Evolutionary conservation across 306 rosid genomes (phyloP).

Genomic region (Sphenostylis stenocarpa): DNA sequence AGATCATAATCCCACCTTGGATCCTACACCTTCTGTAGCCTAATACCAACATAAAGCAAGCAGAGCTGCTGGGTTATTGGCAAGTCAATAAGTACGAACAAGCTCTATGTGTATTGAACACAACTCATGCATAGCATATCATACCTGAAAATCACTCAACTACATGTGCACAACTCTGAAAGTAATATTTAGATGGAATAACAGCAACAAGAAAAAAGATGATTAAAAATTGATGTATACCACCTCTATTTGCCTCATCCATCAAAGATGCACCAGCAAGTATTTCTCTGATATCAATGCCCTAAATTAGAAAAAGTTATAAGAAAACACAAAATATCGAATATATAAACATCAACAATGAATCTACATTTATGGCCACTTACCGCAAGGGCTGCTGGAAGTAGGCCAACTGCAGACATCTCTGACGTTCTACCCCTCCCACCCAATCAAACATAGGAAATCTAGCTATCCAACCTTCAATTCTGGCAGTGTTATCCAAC

Average conservation of each 20-base stretch:
- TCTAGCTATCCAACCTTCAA: slow-evolving; percentile 98
- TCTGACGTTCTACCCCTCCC: slow-evolving; percentile 98
- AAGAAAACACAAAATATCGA: slow-evolving; percentile 10
- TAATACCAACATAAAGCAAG: slow-evolving; percentile 96
- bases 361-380: slow-evolving; percentile 33
- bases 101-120: neutral
- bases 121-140: neutral
- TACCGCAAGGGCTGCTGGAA: slow-evolving; percentile 99
- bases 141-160: neutral
- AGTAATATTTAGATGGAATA: neutral
- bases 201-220: slow-evolving; percentile 2
- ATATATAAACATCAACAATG: slow-evolving; percentile 20
- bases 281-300: slow-evolving; percentile 87
- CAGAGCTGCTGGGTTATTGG: slow-evolving; percentile 85
- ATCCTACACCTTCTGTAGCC: slow-evolving; percentile 95
- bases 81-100: neutral
- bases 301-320: slow-evolving; percentile 55
- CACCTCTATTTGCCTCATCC: slow-evolving; percentile 84
- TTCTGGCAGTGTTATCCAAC: slow-evolving; percentile 93
- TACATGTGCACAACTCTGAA: neutral
- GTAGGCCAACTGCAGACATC: slow-evolving; percentile 99
- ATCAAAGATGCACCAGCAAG: slow-evolving; percentile 84
- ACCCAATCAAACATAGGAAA: slow-evolving; percentile 99
- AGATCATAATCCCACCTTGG: slow-evolving; percentile 63
- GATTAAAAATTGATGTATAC: slow-evolving; percentile 49